Percentiles rank a stretch among this genome's conserved stretches.
Evolutionary conservation across 2,329 filamentous ascomycete genomes (phyloP).

Genomic region (Fusarium anthophilum): DNA sequence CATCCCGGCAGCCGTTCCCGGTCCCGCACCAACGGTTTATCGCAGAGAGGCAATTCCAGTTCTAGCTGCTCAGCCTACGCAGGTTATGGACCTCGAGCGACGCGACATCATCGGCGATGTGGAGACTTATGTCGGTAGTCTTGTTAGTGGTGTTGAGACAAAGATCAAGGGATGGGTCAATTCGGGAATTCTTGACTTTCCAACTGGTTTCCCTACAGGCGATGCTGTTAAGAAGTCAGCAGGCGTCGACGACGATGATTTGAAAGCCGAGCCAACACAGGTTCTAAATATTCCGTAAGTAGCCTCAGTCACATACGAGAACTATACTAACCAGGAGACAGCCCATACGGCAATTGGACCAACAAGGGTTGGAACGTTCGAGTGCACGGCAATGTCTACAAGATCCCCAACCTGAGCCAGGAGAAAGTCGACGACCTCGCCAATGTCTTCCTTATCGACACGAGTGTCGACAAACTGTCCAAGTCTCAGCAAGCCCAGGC

Average conservation of each 20-base stretch:
- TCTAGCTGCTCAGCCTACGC: conserved; percentile 40
- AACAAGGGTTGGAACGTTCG: conserved; percentile 79
- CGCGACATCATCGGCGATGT: conserved; percentile 54
- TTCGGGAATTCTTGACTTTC: conserved; percentile 73
- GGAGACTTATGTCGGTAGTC: conserved; percentile 60
- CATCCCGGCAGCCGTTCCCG: conserved; percentile 36
- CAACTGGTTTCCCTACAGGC: conserved; percentile 72
- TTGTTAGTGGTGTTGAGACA: conserved; percentile 62
- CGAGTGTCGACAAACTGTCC: conserved; percentile 67
- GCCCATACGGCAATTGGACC: conserved; percentile 80
- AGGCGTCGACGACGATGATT: conserved; percentile 63
- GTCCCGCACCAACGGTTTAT: conserved; percentile 34
- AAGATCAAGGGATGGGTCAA: conserved; percentile 68
- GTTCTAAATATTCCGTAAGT: conserved; percentile 72
- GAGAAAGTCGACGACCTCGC: conserved; percentile 74
- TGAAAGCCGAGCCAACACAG: conserved; percentile 72
- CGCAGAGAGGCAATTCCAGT: conserved; percentile 4
- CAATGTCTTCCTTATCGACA: conserved; percentile 75
- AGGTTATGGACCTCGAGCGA: conserved; percentile 35
- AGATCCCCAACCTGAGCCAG: conserved; percentile 74
- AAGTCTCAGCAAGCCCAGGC: conserved; percentile 70
- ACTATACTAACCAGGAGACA: conserved; percentile 31
- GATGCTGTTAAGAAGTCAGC: conserved; percentile 68
- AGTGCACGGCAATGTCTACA: conserved; percentile 84
- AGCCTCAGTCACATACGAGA: neutral